Conservation (phyloP, 345 rosid species). For the Rhodomyrtus tomentosa region DNA sequence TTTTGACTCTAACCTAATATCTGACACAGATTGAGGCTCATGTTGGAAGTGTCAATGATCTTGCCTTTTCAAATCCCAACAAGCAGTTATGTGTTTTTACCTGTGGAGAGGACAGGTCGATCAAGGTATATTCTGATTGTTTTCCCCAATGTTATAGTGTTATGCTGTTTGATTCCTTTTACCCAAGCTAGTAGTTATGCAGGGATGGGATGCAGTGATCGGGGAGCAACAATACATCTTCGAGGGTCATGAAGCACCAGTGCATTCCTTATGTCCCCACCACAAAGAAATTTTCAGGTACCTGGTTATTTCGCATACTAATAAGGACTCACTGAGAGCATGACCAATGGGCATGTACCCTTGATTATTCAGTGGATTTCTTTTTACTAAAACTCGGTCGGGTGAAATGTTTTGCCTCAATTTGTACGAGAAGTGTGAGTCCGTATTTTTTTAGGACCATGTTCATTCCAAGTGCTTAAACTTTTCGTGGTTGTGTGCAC, state of each 20-base stretch:
- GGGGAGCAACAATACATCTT: constrained; percentile 40
- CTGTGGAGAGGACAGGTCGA: constrained; percentile 69
- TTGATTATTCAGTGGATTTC: no score
- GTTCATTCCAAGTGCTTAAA: no score
- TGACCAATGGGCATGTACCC: no score
- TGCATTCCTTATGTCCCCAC: constrained; percentile 73
- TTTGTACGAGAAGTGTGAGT: no score
- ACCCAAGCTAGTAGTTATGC: constrained; percentile 5
- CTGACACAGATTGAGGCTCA: constrained; percentile 73
- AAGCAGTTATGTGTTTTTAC: constrained; percentile 50
- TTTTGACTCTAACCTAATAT: background rate
- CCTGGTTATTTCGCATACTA: background rate
- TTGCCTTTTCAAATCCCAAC: constrained; percentile 65
- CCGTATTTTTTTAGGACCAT: no score
- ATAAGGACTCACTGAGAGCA: no score
- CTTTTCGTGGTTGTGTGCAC: no score
- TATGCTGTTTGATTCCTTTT: background rate
- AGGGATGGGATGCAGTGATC: constrained; percentile 79
- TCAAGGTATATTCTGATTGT: constrained; percentile 40
- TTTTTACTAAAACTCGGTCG: no score
- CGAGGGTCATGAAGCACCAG: constrained; percentile 84
- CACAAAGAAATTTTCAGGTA: constrained; percentile 67
- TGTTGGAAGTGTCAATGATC: constrained; percentile 70
- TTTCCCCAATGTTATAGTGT: background rate
- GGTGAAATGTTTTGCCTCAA: no score